Evolutionary conservation across 2,329 filamentous ascomycete species (phyloP).

Genomic region (Trichophyton rubrum): DNA sequence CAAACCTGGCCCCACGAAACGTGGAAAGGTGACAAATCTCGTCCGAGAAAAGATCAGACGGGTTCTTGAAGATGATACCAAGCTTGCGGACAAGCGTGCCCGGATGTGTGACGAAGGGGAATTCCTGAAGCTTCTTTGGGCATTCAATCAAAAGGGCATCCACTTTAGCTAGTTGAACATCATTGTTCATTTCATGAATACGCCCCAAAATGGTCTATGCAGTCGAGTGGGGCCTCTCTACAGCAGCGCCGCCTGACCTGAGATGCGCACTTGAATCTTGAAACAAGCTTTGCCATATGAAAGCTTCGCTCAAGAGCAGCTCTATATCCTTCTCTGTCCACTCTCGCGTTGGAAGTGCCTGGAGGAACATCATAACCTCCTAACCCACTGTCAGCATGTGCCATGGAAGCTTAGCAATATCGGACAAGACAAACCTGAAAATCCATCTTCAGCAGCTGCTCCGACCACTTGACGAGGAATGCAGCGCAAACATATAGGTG

Average conservation of each 20-base stretch:
- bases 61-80: conserved; percentile 69
- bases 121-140: conserved; percentile 67
- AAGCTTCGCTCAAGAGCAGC: conserved; percentile 85
- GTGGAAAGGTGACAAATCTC: conserved; percentile 65
- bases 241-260: conserved; percentile 24
- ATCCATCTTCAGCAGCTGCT: conserved; percentile 91
- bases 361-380: conserved; percentile 98
- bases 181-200: background rate
- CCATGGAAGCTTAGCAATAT: background rate
- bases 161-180: conserved; percentile 57
- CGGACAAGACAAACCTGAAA: conserved; percentile 46
- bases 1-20: conserved; percentile 55
- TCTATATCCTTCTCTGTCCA: conserved; percentile 99
- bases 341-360: conserved; percentile 77
- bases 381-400: conserved; percentile 31
- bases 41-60: conserved; percentile 78
- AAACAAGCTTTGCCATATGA: conserved; percentile 97
- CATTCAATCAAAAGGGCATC: conserved; percentile 84
- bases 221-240: background rate
- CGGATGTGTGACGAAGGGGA: conserved; percentile 86
- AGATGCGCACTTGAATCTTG: conserved; percentile 88
- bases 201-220: background rate
- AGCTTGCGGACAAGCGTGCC: conserved; percentile 66
- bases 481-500: conserved; percentile 97
- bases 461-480: conserved; percentile 96